phyloP scores from a whole-genome alignment of 2,329 filamentous ascomycete genomes.

The Bipolaris oryzae region DNA sequence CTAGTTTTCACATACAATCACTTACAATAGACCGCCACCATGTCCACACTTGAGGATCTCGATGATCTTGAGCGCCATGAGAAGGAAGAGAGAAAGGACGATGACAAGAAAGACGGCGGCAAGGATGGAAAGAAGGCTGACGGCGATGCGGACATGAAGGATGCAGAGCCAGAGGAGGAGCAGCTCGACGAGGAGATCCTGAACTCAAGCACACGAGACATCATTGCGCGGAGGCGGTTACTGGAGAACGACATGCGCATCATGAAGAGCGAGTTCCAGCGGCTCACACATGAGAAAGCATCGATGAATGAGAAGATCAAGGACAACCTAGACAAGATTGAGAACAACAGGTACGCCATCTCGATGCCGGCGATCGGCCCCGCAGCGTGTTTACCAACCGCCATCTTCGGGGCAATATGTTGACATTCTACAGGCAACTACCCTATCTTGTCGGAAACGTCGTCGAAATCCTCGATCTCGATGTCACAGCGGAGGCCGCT shows the following conservation, averaged over 20 bases:
- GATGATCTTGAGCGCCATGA: constrained; percentile 84
- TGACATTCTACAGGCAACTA: constrained; percentile 71
- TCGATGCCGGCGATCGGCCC: not conserved
- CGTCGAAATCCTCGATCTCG: constrained; percentile 93
- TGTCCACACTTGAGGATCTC: constrained; percentile 92
- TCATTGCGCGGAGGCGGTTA: constrained; percentile 85
- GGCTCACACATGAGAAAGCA: constrained; percentile 91
- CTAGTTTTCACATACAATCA: constrained; percentile 1
- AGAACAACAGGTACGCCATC: constrained; percentile 83
- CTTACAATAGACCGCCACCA: constrained; percentile 51
- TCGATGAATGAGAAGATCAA: constrained; percentile 99
- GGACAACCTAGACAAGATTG: constrained; percentile 98
- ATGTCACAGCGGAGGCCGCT: constrained; percentile 92
- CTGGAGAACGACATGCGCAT: constrained; percentile 98
- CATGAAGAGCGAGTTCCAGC: constrained; percentile 96
- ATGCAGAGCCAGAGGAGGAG: constrained; percentile 71
- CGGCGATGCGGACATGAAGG: constrained; percentile 89
- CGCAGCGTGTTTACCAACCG: constrained; percentile 3
- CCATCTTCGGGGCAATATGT: not conserved
- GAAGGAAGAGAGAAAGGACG: constrained; percentile 71
- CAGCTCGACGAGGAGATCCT: constrained; percentile 93
- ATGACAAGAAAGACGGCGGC: constrained; percentile 59
- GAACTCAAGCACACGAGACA: constrained; percentile 90
- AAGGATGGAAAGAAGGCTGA: constrained; percentile 64
- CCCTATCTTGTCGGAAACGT: constrained; percentile 98